A percentile compares a stretch with the other conserved stretches of the same genome.
phyloP scores from a whole-genome alignment of 345 rosid genomes.

The Gossypium longicalyx region DNA sequence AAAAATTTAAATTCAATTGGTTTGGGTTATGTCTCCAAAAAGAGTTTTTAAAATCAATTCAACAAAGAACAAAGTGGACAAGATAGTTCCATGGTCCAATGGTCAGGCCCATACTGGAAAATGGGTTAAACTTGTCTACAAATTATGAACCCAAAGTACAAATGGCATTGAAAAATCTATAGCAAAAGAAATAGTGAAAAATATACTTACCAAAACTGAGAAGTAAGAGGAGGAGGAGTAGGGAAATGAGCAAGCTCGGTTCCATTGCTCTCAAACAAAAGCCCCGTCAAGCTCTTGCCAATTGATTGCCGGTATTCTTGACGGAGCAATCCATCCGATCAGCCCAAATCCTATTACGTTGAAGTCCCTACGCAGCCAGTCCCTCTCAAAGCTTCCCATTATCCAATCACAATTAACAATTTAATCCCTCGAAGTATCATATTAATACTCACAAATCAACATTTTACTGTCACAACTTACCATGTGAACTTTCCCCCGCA shows the following conservation, averaged over 20 bases:
- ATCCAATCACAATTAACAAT: neutral
- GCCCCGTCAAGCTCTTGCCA: constrained; percentile 90
- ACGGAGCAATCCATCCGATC: constrained; percentile 43
- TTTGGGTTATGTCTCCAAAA: too few relatives aligned
- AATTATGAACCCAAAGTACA: too few relatives aligned
- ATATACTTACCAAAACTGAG: constrained; percentile 52
- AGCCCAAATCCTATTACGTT: constrained; percentile 81
- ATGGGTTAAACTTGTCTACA: neutral
- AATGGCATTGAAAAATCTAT: too few relatives aligned
- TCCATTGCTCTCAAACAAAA: constrained; percentile 92
- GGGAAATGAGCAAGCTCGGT: constrained; percentile 93
- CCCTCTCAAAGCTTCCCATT: constrained; percentile 58
- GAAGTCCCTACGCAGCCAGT: constrained; percentile 72
- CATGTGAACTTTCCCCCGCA: constrained; percentile 64
- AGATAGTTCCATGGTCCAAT: too few relatives aligned
- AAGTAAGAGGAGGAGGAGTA: constrained; percentile 63
- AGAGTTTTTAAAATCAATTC: too few relatives aligned
- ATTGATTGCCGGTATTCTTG: constrained; percentile 75
- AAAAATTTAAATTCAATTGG: too few relatives aligned
- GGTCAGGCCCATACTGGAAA: neutral
- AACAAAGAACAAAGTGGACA: too few relatives aligned
- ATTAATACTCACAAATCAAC: too few relatives aligned
- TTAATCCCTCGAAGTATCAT: neutral
- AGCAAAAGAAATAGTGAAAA: too few relatives aligned
- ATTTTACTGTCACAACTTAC: constrained; percentile 20